Conservation (phyloP, 805 yeast genomes). For the Zygosaccharomyces gambellarensis region DNA sequence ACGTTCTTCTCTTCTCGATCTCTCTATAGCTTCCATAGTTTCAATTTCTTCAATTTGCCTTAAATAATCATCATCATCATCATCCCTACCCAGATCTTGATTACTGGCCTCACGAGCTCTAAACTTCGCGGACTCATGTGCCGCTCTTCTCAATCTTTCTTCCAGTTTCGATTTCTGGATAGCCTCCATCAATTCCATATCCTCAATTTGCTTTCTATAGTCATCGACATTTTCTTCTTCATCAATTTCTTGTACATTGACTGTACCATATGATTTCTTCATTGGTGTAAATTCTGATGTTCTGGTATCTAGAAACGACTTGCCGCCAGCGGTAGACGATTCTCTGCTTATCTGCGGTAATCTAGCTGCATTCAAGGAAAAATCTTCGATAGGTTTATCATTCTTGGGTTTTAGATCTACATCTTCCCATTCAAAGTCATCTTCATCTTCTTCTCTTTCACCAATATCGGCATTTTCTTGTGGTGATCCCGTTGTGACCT, state of each 20-base stretch:
- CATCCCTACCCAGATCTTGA: constrained; percentile 9
- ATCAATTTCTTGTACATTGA: constrained; percentile 4
- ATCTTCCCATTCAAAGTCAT: constrained; percentile 64
- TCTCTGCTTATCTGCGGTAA: constrained; percentile 30
- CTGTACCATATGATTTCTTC: constrained; percentile 11
- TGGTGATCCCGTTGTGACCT: not conserved
- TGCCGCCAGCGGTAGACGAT: constrained; percentile 23
- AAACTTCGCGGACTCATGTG: constrained; percentile 5
- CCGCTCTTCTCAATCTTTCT: not conserved
- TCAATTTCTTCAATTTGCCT: constrained; percentile 34
- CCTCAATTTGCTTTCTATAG: constrained; percentile 12
- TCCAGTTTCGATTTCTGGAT: not conserved
- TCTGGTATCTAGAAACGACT: constrained; percentile 31
- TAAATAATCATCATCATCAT: constrained; percentile 23
- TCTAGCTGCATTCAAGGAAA: constrained; percentile 41
- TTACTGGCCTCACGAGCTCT: constrained; percentile 11
- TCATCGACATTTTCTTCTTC: constrained; percentile 6
- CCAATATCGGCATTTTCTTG: constrained; percentile 12
- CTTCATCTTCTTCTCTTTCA: constrained; percentile 31
- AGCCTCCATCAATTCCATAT: constrained; percentile 8
- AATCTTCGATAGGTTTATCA: constrained; percentile 30
- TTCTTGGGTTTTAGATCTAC: constrained; percentile 40
- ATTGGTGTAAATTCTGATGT: constrained; percentile 20
- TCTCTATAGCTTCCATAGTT: constrained; percentile 38
- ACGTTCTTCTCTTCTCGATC: constrained; percentile 33